Evolutionary conservation across 257 asterid species (phyloP).

Genomic region (Primulina tabacum): DNA sequence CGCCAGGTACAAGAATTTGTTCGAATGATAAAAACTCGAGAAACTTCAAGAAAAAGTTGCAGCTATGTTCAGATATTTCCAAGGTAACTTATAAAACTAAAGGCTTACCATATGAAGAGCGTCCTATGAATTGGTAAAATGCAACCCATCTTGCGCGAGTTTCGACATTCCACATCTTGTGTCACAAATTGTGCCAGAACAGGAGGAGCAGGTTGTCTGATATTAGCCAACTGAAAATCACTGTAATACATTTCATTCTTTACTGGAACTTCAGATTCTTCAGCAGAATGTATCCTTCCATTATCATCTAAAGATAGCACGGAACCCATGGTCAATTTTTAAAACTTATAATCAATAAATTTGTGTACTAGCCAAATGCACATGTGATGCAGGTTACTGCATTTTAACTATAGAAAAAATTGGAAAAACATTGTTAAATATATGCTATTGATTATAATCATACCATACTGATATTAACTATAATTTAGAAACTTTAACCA

Average conservation of each 20-base stretch:
- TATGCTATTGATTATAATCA: background rate
- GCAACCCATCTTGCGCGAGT: conserved; percentile 31
- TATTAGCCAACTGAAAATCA: conserved; percentile 31
- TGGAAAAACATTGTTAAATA: background rate
- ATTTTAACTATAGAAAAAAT: conserved; percentile 21
- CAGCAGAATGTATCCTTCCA: conserved; percentile 24
- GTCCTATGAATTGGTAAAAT: conserved; percentile 39
- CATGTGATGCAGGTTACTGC: background rate
- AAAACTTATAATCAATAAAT: too few species aligned
- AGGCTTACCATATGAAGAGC: conserved; percentile 51
- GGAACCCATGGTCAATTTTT: too few species aligned
- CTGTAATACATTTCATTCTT: conserved; percentile 28
- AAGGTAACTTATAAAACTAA: background rate
- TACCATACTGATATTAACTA: too few species aligned
- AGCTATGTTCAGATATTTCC: background rate
- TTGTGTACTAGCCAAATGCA: background rate
- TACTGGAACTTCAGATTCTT: conserved; percentile 26
- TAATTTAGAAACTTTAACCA: too few species aligned
- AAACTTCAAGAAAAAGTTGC: background rate
- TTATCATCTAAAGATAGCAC: too few species aligned
- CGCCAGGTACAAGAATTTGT: background rate
- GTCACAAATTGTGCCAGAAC: conserved; percentile 52
- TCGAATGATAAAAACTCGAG: background rate
- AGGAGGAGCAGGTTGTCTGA: conserved; percentile 51
- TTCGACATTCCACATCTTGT: conserved; percentile 49